Conservation (phyloP, 2,329 filamentous ascomycete species). For the Cladophialophora yegresii region DNA sequence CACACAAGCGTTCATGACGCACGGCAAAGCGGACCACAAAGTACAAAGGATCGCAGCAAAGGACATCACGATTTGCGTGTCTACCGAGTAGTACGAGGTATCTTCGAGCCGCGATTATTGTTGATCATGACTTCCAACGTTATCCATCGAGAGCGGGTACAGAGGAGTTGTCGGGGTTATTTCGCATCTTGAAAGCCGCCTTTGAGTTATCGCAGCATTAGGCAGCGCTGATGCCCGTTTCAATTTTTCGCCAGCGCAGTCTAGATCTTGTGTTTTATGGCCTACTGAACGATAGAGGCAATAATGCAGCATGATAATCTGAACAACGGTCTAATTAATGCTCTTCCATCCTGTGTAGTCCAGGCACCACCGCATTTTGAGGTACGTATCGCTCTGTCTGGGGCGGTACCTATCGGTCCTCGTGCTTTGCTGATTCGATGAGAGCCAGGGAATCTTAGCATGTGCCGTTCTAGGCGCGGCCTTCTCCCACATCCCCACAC, state of each 20-base stretch:
- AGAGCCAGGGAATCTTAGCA: neutral
- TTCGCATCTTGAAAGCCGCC: neutral
- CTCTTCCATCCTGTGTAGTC: neutral
- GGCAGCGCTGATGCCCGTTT: no score
- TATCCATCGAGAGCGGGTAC: neutral
- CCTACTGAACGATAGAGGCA: neutral
- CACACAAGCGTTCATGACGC: neutral
- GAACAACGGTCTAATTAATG: no score
- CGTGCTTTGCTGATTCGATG: conserved; percentile 16
- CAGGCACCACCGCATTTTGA: neutral
- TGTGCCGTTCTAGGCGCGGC: neutral
- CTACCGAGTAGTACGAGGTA: neutral
- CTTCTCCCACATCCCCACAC: conserved; percentile 11
- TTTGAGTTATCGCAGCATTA: neutral
- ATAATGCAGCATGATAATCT: neutral
- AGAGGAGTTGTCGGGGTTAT: neutral
- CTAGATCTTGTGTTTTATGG: neutral
- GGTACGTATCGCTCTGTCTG: neutral
- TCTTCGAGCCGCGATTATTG: neutral
- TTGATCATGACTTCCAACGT: neutral
- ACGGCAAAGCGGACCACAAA: neutral
- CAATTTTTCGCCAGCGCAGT: neutral
- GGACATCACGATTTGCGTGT: neutral
- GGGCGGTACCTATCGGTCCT: neutral
- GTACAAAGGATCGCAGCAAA: neutral